phyloP scores from a whole-genome alignment of 2,329 filamentous ascomycete species.

The Talaromyces sp. region DNA sequence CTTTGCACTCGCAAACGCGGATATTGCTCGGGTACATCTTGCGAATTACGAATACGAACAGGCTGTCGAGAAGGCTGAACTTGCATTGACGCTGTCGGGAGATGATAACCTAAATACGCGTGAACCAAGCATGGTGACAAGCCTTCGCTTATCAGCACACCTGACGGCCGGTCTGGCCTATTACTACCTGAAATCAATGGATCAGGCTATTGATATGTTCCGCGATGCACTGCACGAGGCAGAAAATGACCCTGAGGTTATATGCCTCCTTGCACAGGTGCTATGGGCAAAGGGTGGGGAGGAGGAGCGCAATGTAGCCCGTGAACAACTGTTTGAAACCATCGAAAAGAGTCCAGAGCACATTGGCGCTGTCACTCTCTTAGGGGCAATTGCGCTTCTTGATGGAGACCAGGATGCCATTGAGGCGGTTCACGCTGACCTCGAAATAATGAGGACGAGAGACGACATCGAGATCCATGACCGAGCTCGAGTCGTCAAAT shows the following conservation, averaged over 20 bases:
- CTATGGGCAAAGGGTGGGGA: slow-evolving; percentile 84
- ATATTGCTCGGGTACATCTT: slow-evolving; percentile 79
- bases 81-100: slow-evolving; percentile 74
- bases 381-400: slow-evolving; percentile 78
- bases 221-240: slow-evolving; percentile 75
- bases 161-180: slow-evolving; percentile 79
- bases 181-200: slow-evolving; percentile 65
- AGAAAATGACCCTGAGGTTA: slow-evolving; percentile 70
- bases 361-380: slow-evolving; percentile 71
- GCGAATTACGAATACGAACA: slow-evolving; percentile 61
- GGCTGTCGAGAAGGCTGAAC: slow-evolving; percentile 75
- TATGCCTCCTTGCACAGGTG: slow-evolving; percentile 83
- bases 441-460: slow-evolving; percentile 67
- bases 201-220: slow-evolving; percentile 73
- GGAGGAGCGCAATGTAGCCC: slow-evolving; percentile 69
- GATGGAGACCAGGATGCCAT: slow-evolving; percentile 75
- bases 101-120: slow-evolving; percentile 64
- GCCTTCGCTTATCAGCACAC: slow-evolving; percentile 75
- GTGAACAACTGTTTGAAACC: slow-evolving; percentile 73
- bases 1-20: slow-evolving; percentile 79
- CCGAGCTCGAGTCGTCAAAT: slow-evolving; percentile 65
- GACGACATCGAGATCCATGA: slow-evolving; percentile 61
- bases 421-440: slow-evolving; percentile 74
- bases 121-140: slow-evolving; percentile 58
- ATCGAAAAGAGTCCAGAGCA: slow-evolving; percentile 72